Conservation (phyloP, 2,329 filamentous ascomycete species). For the Diaporthe batatas region DNA sequence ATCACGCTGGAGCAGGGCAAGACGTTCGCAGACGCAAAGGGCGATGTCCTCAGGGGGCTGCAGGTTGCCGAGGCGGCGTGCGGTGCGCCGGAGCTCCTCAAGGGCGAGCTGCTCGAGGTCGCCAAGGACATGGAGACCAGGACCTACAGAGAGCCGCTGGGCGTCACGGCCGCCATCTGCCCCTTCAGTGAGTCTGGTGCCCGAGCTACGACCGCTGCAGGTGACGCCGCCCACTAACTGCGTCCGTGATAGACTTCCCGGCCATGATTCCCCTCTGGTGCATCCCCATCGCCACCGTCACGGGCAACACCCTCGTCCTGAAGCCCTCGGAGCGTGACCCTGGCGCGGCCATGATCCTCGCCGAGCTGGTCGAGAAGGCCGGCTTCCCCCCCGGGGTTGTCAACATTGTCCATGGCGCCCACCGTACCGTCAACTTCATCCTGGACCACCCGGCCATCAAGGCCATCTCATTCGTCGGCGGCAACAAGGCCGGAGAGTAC, state of each 20-base stretch:
- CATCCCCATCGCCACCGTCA: slow-evolving; percentile 86
- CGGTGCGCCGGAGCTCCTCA: slow-evolving; percentile 83
- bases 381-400: slow-evolving; percentile 86
- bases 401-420: slow-evolving; percentile 85
- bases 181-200: slow-evolving; percentile 77
- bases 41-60: slow-evolving; percentile 84
- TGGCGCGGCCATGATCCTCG: slow-evolving; percentile 86
- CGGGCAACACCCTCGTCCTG: slow-evolving; percentile 85
- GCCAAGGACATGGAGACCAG: slow-evolving; percentile 92
- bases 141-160: slow-evolving; percentile 84
- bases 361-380: slow-evolving; percentile 82
- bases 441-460: slow-evolving; percentile 88
- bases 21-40: slow-evolving; percentile 85
- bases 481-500: slow-evolving; percentile 91
- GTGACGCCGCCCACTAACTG: neutral
- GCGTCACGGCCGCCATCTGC: slow-evolving; percentile 86
- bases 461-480: slow-evolving; percentile 87
- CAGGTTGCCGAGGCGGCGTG: slow-evolving; percentile 89
- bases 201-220: slow-evolving; percentile 35
- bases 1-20: slow-evolving; percentile 92
- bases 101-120: slow-evolving; percentile 86
- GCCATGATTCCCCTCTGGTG: slow-evolving; percentile 96
- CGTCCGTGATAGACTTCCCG: slow-evolving; percentile 75
- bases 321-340: slow-evolving; percentile 91
- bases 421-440: slow-evolving; percentile 87